Base-by-base conservation (phyloP, 306 rosid genomes). In the Calophaca sinica region DNA sequence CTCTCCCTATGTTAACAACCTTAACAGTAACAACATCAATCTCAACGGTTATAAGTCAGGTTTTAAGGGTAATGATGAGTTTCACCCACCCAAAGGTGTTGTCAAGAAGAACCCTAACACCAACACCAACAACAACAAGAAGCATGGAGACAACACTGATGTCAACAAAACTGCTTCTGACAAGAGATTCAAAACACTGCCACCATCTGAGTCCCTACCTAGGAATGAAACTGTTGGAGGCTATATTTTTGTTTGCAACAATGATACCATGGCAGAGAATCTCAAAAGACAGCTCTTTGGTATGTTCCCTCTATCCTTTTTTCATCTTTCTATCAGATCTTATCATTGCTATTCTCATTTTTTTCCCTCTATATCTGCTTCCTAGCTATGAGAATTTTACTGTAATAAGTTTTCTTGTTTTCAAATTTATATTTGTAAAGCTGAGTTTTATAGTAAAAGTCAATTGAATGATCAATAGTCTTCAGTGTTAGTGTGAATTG, bases 181-280 rank as follows among this genome's bases (percentile, higher is more conserved):
- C 31, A 93, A 93, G 84, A 88, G 88, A 51, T 91, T 91, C 75
- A 94, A 90, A 85, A 90, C 96, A 1, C 86, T 94, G 5, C 96
- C 98, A 45, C 87, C 96, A 9, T 81, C 97, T 0, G 97, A 94
- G 70, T 85, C 96, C 36, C 83, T 94, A 1, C 96, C 97, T 0
- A 82, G 88, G 66, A 80, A 91, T 60, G 98, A 94, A 76, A 91
- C 82, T 29, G 80, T 91, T 14, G 98, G 97, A 13, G 98, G 98
- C 0, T 94, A 94, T 48, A 89, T 94, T 61, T 94, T 94, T 26
- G 98, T 94, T 79, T 94, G 98, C 84, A 94, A 91, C 84, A 94
- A 94, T 33, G 98, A 94, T 46, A 94, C 98, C 32, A 94, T 94
- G 98, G 91, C 85, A 5, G 97, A 94, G 83, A 91, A 94, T 60